Evolutionary conservation across 2,329 filamentous ascomycete species (phyloP), one percentile per base, ranked within the genome.

Genomic region (Diplocarpon rosae): DNA sequence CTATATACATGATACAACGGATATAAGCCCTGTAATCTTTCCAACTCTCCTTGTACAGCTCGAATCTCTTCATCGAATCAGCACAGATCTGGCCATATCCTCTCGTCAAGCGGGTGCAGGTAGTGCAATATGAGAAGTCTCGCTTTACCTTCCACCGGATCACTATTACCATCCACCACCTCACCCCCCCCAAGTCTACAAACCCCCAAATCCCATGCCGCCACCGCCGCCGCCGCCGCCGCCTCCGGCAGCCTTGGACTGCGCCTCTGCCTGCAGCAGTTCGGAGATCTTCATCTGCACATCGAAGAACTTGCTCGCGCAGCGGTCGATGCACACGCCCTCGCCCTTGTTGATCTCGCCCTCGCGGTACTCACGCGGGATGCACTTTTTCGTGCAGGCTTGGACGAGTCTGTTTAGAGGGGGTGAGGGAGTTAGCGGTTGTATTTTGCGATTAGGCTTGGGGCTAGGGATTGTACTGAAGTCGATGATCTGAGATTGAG

Each of bases 331-430:
- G 72, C 93, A 98, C 59, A 98, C 92, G 57, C 84, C 88, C 70
- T 98, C 92, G 74, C 89, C 93, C 73, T 98, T 98, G 78, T 95
- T 95, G 61, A 98, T 80, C 59, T 98, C 90, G 65, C 78, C 80
- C 72, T 98, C 92, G 65, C 88, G 87, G 78, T 96, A 98, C 60
- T 90, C 80, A 61, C 71, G 74, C 51, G 90, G 90, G 57, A 98
- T 78, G 70, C 92, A 98, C 73, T 98, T 98, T 65, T 83, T 80
- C 56, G 85, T 80, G 78, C 92, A 98, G 52, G 86, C 85, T 67
- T 86, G 80, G 61, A 87, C 82, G 52, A 96, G 77, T 52, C 88
- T 93, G 56, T 24, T 67, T 86, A 80, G 61, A 87, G 81, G 52
- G 96, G 77, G 52, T 88, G 93, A 56, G 42, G 20, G 12, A 24